Percentiles rank a stretch among this genome's conserved stretches.
Conservation (phyloP, 1,284 basidiomycete species). For the Erythrobasidium hasegawianum region DNA sequence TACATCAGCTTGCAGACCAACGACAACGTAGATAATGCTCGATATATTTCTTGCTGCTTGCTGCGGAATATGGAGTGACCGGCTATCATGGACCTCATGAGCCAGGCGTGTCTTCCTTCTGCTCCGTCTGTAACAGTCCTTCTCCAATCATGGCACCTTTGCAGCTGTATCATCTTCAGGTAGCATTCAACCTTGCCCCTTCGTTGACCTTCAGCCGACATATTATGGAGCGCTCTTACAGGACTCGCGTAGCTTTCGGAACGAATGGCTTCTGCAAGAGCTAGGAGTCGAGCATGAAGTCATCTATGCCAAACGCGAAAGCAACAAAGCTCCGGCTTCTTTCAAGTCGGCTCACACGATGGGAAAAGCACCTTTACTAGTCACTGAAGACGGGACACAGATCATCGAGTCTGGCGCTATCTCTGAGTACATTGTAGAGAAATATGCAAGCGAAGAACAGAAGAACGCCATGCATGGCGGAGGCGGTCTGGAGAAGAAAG, state of each 20-base stretch:
- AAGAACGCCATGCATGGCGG: conserved; percentile 17
- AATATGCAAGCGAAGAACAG: conserved; percentile 9
- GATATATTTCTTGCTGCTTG: no score
- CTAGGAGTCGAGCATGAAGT: conserved; percentile 26
- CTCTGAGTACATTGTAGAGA: conserved; percentile 23
- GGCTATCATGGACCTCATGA: not conserved
- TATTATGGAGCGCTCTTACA: no score
- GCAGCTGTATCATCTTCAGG: conserved; percentile 30
- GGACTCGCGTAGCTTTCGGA: conserved; percentile 31
- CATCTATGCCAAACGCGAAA: conserved; percentile 30
- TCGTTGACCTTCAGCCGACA: no score
- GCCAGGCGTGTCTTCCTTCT: not conserved
- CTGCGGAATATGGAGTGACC: conserved; percentile 4
- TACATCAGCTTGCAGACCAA: no score
- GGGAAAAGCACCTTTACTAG: conserved; percentile 33
- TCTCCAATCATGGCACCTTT: conserved; percentile 26
- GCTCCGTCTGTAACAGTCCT: not conserved
- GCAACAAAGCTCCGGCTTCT: conserved; percentile 20
- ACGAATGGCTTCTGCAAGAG: conserved; percentile 30
- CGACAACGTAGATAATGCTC: no score
- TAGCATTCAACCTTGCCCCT: not conserved
- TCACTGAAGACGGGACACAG: conserved; percentile 22
- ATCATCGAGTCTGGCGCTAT: conserved; percentile 32
- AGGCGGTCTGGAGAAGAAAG: conserved; percentile 7
- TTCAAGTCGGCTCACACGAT: conserved; percentile 30